Base-by-base conservation (phyloP, 768 basidiomycete genomes). In the Hygrocybe coccinea region DNA sequence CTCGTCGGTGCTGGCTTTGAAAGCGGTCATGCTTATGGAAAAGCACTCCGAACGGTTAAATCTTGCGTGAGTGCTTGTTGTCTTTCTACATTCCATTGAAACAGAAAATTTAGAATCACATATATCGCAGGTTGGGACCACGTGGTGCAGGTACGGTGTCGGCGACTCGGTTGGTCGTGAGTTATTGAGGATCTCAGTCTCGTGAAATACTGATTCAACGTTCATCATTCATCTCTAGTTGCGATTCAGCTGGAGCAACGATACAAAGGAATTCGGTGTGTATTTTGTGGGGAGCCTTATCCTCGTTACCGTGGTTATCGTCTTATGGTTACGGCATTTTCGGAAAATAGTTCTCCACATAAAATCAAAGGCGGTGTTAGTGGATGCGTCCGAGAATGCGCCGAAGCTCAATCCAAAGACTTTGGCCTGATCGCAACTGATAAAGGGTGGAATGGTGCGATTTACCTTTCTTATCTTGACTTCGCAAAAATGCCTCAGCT, bases 301-400 rank as follows among this genome's bases (percentile, higher is more conserved):
- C 29, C 29, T 29, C 29, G 29, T 29, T 29, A 29, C 29, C 29
- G 29, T 29, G 12, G 24, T 48, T 48, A 12, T 19, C 22, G 46
- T 19, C 17, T 15, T 25, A 21, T 48, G 12, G 15, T 25, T 48
- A 48, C 17, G 46, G 21, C 29, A 15, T 25, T 19, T 25, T 15
- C 21, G 12, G 21, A 48, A 48, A 14, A 25, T 48, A 48, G 83
- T 9, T 77, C 79, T 4, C 85, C 85, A n/a, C 85, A 86, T 67
- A 87, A 87, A 66, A 71, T 89, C 65, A 88, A 89, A 68, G 87
- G 86, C 22, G 87, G 87, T 10, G 85, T 90, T 3, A 82, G 80
- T 19, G 87, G 87, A 17, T 89, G 87, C 62, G 77, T 86, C 0
- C 77, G 87, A 15, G 87, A 89, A 64, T 90, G 87, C 57, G 87